These are phyloP conservation scores for Alternaria sp. DNA, from an alignment of 2,329 filamentous ascomycete genomes.

Conservation along the genomic window DNA sequence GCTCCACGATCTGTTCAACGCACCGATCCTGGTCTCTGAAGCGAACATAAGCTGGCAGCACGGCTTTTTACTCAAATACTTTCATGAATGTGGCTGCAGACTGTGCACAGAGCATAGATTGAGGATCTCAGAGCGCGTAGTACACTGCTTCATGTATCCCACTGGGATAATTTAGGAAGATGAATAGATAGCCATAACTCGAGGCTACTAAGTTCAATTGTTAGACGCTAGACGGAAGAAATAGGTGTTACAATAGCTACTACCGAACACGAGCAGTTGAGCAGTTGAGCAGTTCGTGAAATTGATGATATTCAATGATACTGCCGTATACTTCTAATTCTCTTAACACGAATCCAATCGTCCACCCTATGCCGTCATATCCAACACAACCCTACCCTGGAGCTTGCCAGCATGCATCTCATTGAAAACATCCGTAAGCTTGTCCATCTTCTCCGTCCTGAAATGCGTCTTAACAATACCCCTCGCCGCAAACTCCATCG, in stretches of 20 bases:
- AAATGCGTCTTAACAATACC: slow-evolving; percentile 57
- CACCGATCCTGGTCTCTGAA: neutral
- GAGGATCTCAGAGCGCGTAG: neutral
- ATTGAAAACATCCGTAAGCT: slow-evolving; percentile 54
- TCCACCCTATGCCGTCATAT: slow-evolving; percentile 37
- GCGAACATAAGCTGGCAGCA: neutral
- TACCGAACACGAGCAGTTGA: neutral
- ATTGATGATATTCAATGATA: neutral
- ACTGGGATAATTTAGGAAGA: neutral
- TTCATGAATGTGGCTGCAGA: neutral
- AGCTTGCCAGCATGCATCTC: slow-evolving; percentile 55
- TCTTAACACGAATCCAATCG: neutral
- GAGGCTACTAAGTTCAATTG: neutral
- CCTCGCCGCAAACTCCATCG: slow-evolving; percentile 52
- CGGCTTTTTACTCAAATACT: neutral
- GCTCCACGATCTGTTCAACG: neutral
- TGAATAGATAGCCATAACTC: no score
- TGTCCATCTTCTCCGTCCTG: slow-evolving; percentile 55
- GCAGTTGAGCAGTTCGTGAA: neutral
- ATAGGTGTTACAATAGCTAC: neutral
- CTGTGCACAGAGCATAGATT: neutral
- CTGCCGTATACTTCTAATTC: neutral
- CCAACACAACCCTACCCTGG: slow-evolving; percentile 56
- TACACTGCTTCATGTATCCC: neutral
- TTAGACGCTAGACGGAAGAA: neutral